A percentile compares a stretch with the other conserved stretches of the same genome.
phyloP scores from a whole-genome alignment of 179 eudicot genomes.

The Silene coronaria region DNA sequence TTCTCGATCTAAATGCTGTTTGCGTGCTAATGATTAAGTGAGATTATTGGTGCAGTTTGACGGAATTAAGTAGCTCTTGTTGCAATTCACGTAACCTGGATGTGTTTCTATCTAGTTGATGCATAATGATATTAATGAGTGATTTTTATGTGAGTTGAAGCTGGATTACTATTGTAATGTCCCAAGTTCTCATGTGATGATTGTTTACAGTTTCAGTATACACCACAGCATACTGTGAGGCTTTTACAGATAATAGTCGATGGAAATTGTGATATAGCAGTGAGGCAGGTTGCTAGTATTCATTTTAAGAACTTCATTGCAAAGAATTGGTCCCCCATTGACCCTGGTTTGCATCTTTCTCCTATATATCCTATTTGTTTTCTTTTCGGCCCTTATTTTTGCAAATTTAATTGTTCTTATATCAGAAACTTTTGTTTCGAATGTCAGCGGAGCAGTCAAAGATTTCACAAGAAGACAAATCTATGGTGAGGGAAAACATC shows the following conservation, averaged over 20 bases:
- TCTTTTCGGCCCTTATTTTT: not conserved
- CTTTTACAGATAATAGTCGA: conserved; percentile 85
- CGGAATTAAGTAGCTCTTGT: not conserved
- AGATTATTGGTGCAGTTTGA: not conserved
- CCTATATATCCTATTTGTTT: conserved; percentile 5
- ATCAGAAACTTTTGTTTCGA: not conserved
- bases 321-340: conserved; percentile 88
- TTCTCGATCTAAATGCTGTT: no score
- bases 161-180: not conserved
- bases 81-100: not conserved
- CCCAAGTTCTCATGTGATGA: conserved; percentile 12
- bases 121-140: not conserved
- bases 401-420: not conserved
- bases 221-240: conserved; percentile 91
- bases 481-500: conserved; percentile 76
- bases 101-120: not conserved
- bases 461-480: conserved; percentile 69
- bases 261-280: conserved; percentile 73
- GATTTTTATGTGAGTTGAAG: not conserved
- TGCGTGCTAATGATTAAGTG: no score
- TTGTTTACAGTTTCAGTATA: conserved; percentile 57
- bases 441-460: conserved; percentile 69
- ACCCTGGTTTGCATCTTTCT: conserved; percentile 47
- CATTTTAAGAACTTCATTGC: conserved; percentile 87
- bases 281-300: conserved; percentile 90